A percentile compares a stretch with the other conserved stretches of the same genome.
These are phyloP conservation scores for Leccinum fallax DNA, from an alignment of 1,284 basidiomycete species.

Conservation along the genomic window DNA sequence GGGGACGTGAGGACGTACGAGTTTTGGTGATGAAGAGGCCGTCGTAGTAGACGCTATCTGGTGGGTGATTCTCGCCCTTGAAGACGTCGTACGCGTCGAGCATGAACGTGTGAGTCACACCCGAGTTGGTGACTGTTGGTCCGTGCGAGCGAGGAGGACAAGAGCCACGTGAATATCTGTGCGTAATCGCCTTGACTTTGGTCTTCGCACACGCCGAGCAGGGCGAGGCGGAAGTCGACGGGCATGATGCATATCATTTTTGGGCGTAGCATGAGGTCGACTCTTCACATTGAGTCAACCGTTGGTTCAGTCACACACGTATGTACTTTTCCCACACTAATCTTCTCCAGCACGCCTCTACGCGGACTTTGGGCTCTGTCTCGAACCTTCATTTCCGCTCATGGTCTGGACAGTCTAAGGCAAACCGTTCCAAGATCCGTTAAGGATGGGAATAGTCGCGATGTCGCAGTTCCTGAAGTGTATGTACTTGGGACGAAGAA, in stretches of 20 bases:
- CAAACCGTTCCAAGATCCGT: slow-evolving; percentile 56
- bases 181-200: slow-evolving; percentile 18
- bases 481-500: slow-evolving; percentile 68
- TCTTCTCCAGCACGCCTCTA: slow-evolving; percentile 20
- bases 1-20: slow-evolving; percentile 42
- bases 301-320: slow-evolving; percentile 28
- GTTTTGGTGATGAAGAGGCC: slow-evolving; percentile 71
- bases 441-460: slow-evolving; percentile 65
- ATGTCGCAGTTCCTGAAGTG: slow-evolving; percentile 72
- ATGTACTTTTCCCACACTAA: slow-evolving; percentile 22
- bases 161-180: slow-evolving; percentile 15
- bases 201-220: slow-evolving; percentile 25
- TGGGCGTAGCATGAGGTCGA: too few species aligned
- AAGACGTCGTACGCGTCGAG: too few species aligned
- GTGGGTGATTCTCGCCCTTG: too few species aligned
- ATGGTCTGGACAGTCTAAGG: slow-evolving; percentile 40
- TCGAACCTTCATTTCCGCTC: slow-evolving; percentile 43
- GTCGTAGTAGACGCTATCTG: slow-evolving; percentile 44
- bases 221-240: slow-evolving; percentile 18
- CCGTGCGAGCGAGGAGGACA: slow-evolving; percentile 24
- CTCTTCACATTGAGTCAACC: too few species aligned
- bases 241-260: neutral
- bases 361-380: slow-evolving; percentile 15
- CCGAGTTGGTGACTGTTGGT: slow-evolving; percentile 1
- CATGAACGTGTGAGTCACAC: neutral